Conservation (phyloP, 345 rosid species). For the Citrus maxima region DNA sequence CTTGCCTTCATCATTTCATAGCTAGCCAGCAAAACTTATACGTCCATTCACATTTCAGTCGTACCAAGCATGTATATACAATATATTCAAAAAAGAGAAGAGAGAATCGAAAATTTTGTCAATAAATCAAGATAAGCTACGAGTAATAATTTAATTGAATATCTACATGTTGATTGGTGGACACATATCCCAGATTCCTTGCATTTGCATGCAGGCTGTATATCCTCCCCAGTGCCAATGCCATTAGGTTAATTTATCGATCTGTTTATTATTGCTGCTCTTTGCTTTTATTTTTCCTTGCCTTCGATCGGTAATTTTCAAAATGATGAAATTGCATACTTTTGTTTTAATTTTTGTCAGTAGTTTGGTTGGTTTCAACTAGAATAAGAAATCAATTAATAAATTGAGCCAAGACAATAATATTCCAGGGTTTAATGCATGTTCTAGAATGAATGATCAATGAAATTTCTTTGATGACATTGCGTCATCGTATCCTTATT, state of each 20-base stretch:
- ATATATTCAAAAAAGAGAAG: not conserved
- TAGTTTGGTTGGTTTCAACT: not conserved
- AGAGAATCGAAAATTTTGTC: not conserved
- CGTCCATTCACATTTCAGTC: not conserved
- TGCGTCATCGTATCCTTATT: not conserved
- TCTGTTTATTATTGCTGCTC: not conserved
- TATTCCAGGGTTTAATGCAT: not conserved
- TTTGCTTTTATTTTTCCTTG: not conserved
- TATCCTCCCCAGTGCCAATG: not conserved
- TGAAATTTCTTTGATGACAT: not conserved
- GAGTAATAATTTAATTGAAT: not conserved
- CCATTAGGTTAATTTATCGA: not conserved
- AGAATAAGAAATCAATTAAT: too few relatives aligned
- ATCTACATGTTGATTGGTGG: constrained; percentile 1
- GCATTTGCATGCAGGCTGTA: not conserved
- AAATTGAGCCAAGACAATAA: not conserved
- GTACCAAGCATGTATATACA: too few relatives aligned
- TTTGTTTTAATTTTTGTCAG: not conserved
- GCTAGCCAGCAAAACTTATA: not conserved
- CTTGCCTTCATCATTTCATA: not conserved
- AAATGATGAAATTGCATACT: not conserved
- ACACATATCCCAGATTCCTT: not conserved
- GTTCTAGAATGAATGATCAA: not conserved
- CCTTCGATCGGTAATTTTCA: not conserved
- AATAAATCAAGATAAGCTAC: not conserved